Percentiles rank a stretch among this genome's conserved stretches.
Conservation (phyloP, 2,329 filamentous ascomycete genomes). For the Beauveria asiatica region DNA sequence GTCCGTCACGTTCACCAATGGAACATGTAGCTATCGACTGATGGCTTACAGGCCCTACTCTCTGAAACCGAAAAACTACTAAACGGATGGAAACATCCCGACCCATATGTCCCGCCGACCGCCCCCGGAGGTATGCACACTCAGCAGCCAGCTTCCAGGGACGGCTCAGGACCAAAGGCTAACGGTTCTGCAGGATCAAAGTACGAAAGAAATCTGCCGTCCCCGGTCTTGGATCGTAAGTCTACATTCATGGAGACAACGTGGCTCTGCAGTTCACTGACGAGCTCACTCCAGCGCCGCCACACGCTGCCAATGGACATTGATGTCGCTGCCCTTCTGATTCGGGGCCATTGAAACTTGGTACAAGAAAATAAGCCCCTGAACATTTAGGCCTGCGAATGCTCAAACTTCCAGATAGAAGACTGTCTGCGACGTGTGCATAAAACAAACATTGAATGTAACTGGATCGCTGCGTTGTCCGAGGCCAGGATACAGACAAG, state of each 20-base stretch:
- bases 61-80: conserved; percentile 82
- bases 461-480: too few relatives aligned
- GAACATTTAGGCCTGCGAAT: neutral
- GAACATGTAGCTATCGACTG: neutral
- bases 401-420: neutral
- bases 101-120: conserved; percentile 82
- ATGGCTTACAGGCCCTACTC: conserved; percentile 57
- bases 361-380: neutral
- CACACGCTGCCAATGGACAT: conserved; percentile 11
- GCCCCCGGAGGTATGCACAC: conserved; percentile 76
- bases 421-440: neutral
- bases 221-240: conserved; percentile 74
- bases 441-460: neutral
- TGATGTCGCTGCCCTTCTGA: neutral
- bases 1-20: conserved; percentile 38
- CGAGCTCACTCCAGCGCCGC: conserved; percentile 18
- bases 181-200: conserved; percentile 62
- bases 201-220: conserved; percentile 86
- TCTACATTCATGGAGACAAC: conserved; percentile 16
- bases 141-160: neutral
- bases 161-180: neutral
- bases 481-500: too few relatives aligned
- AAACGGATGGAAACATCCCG: conserved; percentile 94
- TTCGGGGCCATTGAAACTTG: neutral
- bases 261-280: neutral